Evolutionary conservation across 2,329 filamentous ascomycete genomes (phyloP), one percentile per base, ranked within the genome.

Genomic region (Sphaerulina musiva): DNA sequence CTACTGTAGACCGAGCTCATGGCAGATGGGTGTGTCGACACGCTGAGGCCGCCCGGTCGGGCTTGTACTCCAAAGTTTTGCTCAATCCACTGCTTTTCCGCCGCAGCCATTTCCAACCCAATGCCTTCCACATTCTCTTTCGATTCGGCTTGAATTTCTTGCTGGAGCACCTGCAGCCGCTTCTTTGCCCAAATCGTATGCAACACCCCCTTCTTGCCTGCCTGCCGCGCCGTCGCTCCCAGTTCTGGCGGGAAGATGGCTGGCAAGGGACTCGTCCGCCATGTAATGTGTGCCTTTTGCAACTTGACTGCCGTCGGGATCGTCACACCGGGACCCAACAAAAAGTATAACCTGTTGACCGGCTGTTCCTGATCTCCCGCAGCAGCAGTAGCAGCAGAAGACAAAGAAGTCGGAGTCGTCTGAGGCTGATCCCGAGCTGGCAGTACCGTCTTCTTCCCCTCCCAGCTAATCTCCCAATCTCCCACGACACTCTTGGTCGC

Each of bases 121-220:
- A 95, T 81, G 17, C 90, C 87, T 72, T 95, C 90, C 10, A 80
- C 79, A 66, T 95, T 95, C 59, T 78, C 75, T 62, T 79, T 79
- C 66, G 85, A 80, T 73, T 95, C 90, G 6, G 76, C 74, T 8
- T 80, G 81, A 62, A 95, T 92, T 74, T 95, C 90, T 54, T 78
- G 78, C 48, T 89, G 82, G 46, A 95, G 74, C 58, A 87, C 84
- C 32, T 83, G 81, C 20, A 95, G 74, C 41, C 90, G 78, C 69
- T 87, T 85, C 75, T 90, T 90, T 14, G 88, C 91, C 89, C 91
- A 96, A 54, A 92, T 83, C 1, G 89, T 95, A 68, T 95, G 91
- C 56, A 95, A 72, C 1, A 95, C 88, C 1, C 90, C 90, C 59
- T 88, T 86, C 64, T 84, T 84, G 6, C 88, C 87, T 0, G 83